phyloP scores from a whole-genome alignment of 2,329 filamentous ascomycete genomes.

The Intubia oerlemansii region DNA sequence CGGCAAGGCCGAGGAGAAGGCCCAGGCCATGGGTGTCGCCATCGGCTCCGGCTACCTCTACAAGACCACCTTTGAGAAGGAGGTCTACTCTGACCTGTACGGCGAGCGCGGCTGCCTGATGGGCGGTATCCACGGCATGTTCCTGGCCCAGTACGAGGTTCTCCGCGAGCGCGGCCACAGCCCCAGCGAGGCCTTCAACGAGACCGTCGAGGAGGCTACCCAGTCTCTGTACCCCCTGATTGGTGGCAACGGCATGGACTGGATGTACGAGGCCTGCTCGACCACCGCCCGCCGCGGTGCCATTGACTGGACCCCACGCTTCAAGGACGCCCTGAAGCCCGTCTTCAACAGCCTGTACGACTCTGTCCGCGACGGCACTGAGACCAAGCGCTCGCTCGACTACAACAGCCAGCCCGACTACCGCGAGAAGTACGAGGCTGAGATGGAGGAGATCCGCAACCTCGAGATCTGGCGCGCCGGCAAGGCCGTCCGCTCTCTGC shows the following conservation, averaged over 20 bases:
- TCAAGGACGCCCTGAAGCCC: conserved; percentile 97
- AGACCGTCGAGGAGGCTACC: conserved; percentile 99
- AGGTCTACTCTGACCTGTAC: conserved; percentile 99
- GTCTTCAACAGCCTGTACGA: conserved; percentile 97
- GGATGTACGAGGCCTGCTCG: conserved; percentile 99
- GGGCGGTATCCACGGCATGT: conserved; percentile 99
- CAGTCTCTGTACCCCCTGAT: conserved; percentile 97
- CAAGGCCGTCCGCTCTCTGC: conserved; percentile 81
- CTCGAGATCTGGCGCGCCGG: conserved; percentile 98
- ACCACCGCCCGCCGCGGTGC: conserved; percentile 95
- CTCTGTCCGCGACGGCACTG: conserved; percentile 70
- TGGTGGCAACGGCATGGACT: conserved; percentile 96
- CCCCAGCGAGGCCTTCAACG: conserved; percentile 98
- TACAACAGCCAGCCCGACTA: conserved; percentile 95
- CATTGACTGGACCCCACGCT: conserved; percentile 93
- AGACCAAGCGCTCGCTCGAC: conserved; percentile 91
- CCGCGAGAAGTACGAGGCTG: conserved; percentile 89
- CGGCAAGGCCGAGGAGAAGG: conserved; percentile 95
- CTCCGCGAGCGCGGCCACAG: conserved; percentile 96
- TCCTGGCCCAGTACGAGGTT: conserved; percentile 99
- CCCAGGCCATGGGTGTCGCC: conserved; percentile 86
- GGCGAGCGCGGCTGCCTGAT: conserved; percentile 99
- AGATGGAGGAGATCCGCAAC: conserved; percentile 96
- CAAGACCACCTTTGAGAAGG: conserved; percentile 99
- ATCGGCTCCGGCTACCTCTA: conserved; percentile 97